Evolutionary conservation across 2,329 filamentous ascomycete genomes (phyloP).

Genomic region (Xylaria sp.): DNA sequence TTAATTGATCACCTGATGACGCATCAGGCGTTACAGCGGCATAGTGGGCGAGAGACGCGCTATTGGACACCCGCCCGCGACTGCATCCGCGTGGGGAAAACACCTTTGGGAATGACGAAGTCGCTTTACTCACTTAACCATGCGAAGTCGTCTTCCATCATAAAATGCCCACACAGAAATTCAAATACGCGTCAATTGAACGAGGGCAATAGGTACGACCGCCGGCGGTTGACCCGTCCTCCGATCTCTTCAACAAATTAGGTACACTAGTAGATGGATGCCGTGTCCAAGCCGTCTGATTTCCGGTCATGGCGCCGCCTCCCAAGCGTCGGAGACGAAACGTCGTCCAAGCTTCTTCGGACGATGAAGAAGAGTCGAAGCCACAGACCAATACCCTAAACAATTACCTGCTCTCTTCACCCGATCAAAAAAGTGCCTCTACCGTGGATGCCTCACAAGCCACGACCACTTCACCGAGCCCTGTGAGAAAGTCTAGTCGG

Average conservation of each 20-base stretch:
- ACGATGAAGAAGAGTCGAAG: constrained; percentile 51
- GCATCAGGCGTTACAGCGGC: constrained; percentile 24
- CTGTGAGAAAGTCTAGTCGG: constrained; percentile 29
- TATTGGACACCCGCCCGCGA: constrained; percentile 10
- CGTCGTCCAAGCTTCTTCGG: constrained; percentile 53
- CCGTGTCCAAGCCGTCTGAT: constrained; percentile 18
- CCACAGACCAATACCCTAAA: constrained; percentile 49
- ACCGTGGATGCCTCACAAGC: constrained; percentile 17
- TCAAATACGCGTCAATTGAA: background rate
- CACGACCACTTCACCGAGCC: constrained; percentile 30
- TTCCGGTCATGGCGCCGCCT: constrained; percentile 56
- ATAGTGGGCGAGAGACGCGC: constrained; percentile 19
- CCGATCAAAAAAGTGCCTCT: constrained; percentile 43
- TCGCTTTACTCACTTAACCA: background rate
- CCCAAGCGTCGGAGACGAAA: constrained; percentile 63
- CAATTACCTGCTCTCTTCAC: constrained; percentile 59
- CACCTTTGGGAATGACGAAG: constrained; percentile 18
- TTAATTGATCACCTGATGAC: constrained; percentile 34
- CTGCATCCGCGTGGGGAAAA: constrained; percentile 7
- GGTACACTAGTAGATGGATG: constrained; percentile 31
- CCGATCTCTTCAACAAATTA: constrained; percentile 12
- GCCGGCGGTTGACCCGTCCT: background rate
- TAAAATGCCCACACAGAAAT: background rate
- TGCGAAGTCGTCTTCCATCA: background rate
- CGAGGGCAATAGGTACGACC: background rate